Conservation (phyloP, 768 basidiomycete genomes). For the Holtermanniella nyarrowii region DNA sequence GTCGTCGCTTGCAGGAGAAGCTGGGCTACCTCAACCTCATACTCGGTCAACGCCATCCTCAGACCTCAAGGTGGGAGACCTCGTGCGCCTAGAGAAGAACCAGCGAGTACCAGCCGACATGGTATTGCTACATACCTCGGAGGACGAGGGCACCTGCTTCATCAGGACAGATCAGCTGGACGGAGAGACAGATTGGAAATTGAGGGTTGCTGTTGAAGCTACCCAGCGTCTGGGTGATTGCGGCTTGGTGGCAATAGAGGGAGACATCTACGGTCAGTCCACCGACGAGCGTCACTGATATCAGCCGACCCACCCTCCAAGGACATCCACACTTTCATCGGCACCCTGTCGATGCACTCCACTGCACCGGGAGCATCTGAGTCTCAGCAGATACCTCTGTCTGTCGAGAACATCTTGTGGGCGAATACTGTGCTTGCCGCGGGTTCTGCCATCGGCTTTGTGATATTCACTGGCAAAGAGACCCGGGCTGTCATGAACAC, state of each 20-base stretch:
- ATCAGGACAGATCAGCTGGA: constrained; percentile 96
- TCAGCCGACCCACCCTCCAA: constrained; percentile 88
- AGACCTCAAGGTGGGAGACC: constrained; percentile 77
- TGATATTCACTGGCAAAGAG: constrained; percentile 88
- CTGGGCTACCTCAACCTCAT: constrained; percentile 16
- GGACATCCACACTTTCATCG: constrained; percentile 91
- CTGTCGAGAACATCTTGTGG: constrained; percentile 93
- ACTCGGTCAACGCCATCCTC: constrained; percentile 76
- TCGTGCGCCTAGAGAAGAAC: constrained; percentile 88
- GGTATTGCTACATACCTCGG: constrained; percentile 75
- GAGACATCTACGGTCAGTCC: constrained; percentile 73
- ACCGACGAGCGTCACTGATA: not conserved
- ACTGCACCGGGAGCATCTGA: constrained; percentile 10
- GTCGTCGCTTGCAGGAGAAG: constrained; percentile 2
- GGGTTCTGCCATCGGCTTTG: constrained; percentile 81
- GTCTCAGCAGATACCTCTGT: constrained; percentile 53
- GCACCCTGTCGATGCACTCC: constrained; percentile 60
- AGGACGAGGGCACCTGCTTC: constrained; percentile 86
- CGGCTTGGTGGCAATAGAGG: constrained; percentile 56
- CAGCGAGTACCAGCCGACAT: constrained; percentile 93
- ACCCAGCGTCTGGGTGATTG: constrained; percentile 61
- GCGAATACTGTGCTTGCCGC: constrained; percentile 95
- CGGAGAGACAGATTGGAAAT: constrained; percentile 98
- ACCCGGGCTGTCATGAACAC: constrained; percentile 99
- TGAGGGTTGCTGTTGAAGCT: constrained; percentile 74